Evolutionary conservation across 2,329 filamentous ascomycete genomes (phyloP).

Genomic region (Ilyonectria destructans): DNA sequence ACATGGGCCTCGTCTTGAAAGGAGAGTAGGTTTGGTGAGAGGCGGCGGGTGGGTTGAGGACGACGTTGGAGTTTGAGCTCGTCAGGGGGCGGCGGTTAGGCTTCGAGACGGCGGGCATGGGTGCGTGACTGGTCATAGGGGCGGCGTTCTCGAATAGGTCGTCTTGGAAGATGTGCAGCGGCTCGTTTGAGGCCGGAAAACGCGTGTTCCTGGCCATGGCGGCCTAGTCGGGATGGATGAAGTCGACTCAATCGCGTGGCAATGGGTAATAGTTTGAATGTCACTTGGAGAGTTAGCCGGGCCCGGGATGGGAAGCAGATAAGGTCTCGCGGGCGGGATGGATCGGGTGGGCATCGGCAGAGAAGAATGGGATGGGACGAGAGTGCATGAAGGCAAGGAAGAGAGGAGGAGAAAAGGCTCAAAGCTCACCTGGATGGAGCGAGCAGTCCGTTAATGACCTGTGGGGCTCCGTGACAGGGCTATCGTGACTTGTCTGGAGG

Average conservation of each 20-base stretch:
- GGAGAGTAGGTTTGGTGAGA: slow-evolving; percentile 76
- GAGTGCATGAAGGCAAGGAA: slow-evolving; percentile 47
- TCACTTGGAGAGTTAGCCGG: slow-evolving; percentile 36
- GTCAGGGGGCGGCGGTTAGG: slow-evolving; percentile 65
- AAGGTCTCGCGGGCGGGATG: slow-evolving; percentile 42
- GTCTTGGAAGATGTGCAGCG: slow-evolving; percentile 69
- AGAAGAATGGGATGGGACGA: slow-evolving; percentile 44
- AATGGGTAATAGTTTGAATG: slow-evolving; percentile 19
- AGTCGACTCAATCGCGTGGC: slow-evolving; percentile 37
- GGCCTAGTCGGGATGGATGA: slow-evolving; percentile 54
- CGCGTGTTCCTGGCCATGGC: slow-evolving; percentile 69
- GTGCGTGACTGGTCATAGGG: slow-evolving; percentile 70
- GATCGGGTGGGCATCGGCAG: slow-evolving; percentile 44
- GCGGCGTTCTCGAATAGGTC: slow-evolving; percentile 63
- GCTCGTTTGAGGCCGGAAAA: slow-evolving; percentile 63
- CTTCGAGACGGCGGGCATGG: slow-evolving; percentile 69
- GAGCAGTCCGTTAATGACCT: slow-evolving; percentile 45
- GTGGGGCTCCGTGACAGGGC: slow-evolving; percentile 50
- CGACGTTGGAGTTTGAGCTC: slow-evolving; percentile 72
- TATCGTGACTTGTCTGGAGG: slow-evolving; percentile 45
- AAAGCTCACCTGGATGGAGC: slow-evolving; percentile 47
- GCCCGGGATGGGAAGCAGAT: slow-evolving; percentile 41
- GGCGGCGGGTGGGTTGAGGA: slow-evolving; percentile 75
- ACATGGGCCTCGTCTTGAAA: slow-evolving; percentile 75
- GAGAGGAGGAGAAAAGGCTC: slow-evolving; percentile 39